phyloP scores from a whole-genome alignment of 345 rosid genomes.

The Camelina laxa region DNA sequence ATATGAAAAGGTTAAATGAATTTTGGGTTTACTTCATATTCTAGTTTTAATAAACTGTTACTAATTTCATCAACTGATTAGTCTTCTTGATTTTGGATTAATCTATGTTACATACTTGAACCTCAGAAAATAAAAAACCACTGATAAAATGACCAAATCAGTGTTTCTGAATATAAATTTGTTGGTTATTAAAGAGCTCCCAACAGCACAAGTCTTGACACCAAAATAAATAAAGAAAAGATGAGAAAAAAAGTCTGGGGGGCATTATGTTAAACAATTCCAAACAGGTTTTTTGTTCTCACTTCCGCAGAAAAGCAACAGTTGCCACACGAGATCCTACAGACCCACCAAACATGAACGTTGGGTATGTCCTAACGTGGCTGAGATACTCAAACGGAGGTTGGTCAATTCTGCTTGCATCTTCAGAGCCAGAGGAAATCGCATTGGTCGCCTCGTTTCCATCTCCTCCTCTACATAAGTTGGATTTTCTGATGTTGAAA shows the following conservation, averaged over 20 bases:
- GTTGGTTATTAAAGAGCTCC: slow-evolving; percentile 21
- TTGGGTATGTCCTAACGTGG: slow-evolving; percentile 87
- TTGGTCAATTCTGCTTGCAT: slow-evolving; percentile 40
- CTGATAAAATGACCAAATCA: slow-evolving; percentile 19
- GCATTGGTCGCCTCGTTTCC: slow-evolving; percentile 42
- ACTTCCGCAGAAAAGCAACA: slow-evolving; percentile 79
- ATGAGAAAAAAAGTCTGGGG: background rate
- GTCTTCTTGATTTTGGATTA: background rate
- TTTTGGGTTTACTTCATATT: background rate
- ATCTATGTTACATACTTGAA: background rate
- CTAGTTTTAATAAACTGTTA: background rate
- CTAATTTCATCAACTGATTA: background rate
- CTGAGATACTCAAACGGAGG: slow-evolving; percentile 65
- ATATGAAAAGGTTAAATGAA: background rate
- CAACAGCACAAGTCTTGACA: slow-evolving; percentile 25
- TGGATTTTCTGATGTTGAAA: slow-evolving; percentile 58
- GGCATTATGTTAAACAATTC: slow-evolving; percentile 20
- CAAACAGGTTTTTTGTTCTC: slow-evolving; percentile 30
- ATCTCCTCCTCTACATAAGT: slow-evolving; percentile 47
- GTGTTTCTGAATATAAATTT: background rate
- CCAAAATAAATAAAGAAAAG: background rate
- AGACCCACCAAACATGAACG: slow-evolving; percentile 85
- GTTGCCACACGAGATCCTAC: slow-evolving; percentile 94
- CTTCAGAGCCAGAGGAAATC: slow-evolving; percentile 43
- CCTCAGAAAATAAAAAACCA: background rate